Evolutionary conservation across 139 green algal species (phyloP).

Genomic region (Closterium sp.): DNA sequence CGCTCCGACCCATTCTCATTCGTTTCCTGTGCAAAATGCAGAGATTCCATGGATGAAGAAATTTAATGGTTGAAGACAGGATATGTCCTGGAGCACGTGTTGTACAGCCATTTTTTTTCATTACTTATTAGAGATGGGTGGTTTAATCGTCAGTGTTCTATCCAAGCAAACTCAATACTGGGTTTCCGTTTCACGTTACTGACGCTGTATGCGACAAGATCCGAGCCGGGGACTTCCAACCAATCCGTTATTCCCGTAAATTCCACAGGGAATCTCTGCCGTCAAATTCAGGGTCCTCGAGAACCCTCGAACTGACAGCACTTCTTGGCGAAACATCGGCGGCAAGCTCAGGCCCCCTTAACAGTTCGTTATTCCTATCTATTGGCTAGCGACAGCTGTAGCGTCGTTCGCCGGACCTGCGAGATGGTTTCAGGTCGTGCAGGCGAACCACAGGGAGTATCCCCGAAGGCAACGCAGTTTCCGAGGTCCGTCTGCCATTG

Average conservation of each 20-base stretch:
- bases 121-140: no score
- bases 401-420: no score
- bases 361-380: no score
- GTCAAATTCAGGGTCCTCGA: background rate
- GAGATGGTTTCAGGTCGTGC: background rate
- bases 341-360: no score
- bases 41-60: background rate
- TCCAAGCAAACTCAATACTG: background rate
- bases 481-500: no score
- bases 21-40: background rate
- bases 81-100: background rate
- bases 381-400: no score
- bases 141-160: no score
- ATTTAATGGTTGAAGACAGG: background rate
- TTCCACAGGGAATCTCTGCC: background rate
- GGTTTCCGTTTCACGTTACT: background rate
- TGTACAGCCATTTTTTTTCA: no score
- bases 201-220: background rate
- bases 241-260: background rate
- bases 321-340: no score
- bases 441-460: background rate
- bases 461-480: background rate
- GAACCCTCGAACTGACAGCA: background rate
- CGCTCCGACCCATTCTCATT: background rate
- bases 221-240: background rate